Base-by-base conservation (phyloP, 2,329 filamentous ascomycete genomes). In the Ceratocystis huliohia region DNA sequence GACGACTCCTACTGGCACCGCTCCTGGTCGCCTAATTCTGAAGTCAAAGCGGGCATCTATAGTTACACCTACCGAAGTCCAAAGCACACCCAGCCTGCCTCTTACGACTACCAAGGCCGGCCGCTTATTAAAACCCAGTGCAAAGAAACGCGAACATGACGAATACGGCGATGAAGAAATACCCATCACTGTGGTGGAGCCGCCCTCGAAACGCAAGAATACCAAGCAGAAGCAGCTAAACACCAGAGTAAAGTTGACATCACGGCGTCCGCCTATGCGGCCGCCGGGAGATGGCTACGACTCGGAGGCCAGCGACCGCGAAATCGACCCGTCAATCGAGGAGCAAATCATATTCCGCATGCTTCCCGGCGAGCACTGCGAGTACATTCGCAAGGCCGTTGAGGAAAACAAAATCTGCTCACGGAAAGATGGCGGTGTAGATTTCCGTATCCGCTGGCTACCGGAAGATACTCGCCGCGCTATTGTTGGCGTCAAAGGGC, bases 241-340 rank as follows among this genome's bases (percentile, higher is more conserved):
- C n/a, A 81, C 85, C 66, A 85, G 82, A 73, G 77, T 84, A 61
- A 74, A 76, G 53, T 72, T 73, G 59, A 78, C 75, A 25, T 72
- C 75, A 22, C 75, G 80, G 74, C 82, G 85, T 69, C 80, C 84
- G 1, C 87, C 89, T 5, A 79, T 82, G 41, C 83, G 89, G 69
- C 85, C 86, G 4, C 83, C 84, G 1, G 94, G 94, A 64, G 91
- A 96, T 66, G 94, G 93, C 6, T 99, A 97, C 76, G 94, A 99
- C 74, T 96, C 92, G 2, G 94, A 97, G 75, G 91, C 92, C 13
- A 94, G 91, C 66, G 94, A 97, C 73, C 85, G 87, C 15, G 94
- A 99, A 75, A 76, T 79, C 8, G 94, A 99, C 72, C 94, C 94
- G 0, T 82, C 88, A 0, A 89, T 96, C 68, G 93, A 97, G 75